Evolutionary conservation across 768 basidiomycete species (phyloP), one percentile per base, ranked within the genome.

Genomic region (Kwoniella pini): DNA sequence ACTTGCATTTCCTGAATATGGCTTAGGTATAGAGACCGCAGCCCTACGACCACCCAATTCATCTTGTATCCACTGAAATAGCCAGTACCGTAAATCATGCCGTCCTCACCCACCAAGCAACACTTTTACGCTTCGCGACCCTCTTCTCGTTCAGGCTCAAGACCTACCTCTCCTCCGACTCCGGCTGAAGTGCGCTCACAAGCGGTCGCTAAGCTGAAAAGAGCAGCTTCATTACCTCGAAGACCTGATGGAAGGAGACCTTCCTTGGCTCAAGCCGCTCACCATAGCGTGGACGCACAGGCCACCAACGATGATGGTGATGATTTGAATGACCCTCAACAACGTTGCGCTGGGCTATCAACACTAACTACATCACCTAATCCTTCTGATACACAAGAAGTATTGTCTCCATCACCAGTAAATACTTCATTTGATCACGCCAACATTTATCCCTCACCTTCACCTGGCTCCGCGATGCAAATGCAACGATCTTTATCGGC

Each of bases 231-330:
- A 15, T 79, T 95, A 27, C 93, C 92, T 36, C 84, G 92, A 63
- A 90, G 90, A 87, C 91, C 91, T 77, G 89, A 91, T 77, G 91
- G 91, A 7, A 81, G 91, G 56, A 82, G 92, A 42, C 91, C 91
- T 0, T 70, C 74, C 19, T 65, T 72, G 17, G 49, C 51, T 30
- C 54, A 31, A 56, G 24, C 54, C 19, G 45, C 30, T 36, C 53
- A 50, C 30, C 12, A 10, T 11, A 5, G 19, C 30, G 28, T n/a
- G 12, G 22, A 15, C 57, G 22, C 33, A 30, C 38, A 30, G 39
- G 49, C 19, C 42, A 21, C 24, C 39, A 28, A 30, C 28, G 24
- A 33, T 21, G 24, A 44, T 46, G 24, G 17, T 33, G 7, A 50
- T 11, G 19, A 44, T 17, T 31, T 24, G 27, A 31, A 13, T 36